Evolutionary conservation across 2,329 filamentous ascomycete species (phyloP).

Genomic region (Dichotomopilus funicola): DNA sequence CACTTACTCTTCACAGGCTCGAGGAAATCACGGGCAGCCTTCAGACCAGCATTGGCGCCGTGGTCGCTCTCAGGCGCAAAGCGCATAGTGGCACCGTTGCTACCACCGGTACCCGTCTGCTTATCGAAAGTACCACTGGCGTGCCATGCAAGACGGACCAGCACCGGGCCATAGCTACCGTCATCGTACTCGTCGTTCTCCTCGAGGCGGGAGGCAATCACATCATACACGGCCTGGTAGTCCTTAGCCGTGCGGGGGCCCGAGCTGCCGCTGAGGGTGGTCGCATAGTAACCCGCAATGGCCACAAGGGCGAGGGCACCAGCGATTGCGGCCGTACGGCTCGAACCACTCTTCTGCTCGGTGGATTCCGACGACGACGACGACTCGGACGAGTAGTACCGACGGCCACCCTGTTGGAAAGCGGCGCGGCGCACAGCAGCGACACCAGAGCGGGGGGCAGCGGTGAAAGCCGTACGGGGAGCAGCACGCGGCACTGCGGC

Average conservation of each 20-base stretch:
- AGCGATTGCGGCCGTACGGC: conserved; percentile 48
- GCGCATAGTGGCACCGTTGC: conserved; percentile 95
- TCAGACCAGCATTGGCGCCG: conserved; percentile 88
- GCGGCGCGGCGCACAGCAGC: conserved; percentile 55
- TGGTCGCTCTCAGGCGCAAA: conserved; percentile 85
- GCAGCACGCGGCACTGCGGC: conserved; percentile 39
- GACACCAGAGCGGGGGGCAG: conserved; percentile 53
- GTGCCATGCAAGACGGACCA: conserved; percentile 91
- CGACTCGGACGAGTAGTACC: conserved; percentile 69
- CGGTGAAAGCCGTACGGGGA: conserved; percentile 42
- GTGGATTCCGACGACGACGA: conserved; percentile 21
- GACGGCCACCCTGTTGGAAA: conserved; percentile 68
- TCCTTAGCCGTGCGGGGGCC: conserved; percentile 72
- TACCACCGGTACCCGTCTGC: conserved; percentile 80
- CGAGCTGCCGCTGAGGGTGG: conserved; percentile 46
- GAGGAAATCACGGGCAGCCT: conserved; percentile 82
- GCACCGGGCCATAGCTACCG: conserved; percentile 87
- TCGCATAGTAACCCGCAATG: conserved; percentile 62
- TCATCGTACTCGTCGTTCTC: conserved; percentile 96
- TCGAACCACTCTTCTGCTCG: conserved; percentile 40
- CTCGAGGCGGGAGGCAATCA: conserved; percentile 70
- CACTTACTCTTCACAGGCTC: conserved; percentile 75
- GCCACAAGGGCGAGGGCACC: conserved; percentile 53
- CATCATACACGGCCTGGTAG: conserved; percentile 93
- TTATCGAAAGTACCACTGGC: conserved; percentile 87